phyloP scores from a whole-genome alignment of 345 rosid genomes.

The Syzygium aqueum region DNA sequence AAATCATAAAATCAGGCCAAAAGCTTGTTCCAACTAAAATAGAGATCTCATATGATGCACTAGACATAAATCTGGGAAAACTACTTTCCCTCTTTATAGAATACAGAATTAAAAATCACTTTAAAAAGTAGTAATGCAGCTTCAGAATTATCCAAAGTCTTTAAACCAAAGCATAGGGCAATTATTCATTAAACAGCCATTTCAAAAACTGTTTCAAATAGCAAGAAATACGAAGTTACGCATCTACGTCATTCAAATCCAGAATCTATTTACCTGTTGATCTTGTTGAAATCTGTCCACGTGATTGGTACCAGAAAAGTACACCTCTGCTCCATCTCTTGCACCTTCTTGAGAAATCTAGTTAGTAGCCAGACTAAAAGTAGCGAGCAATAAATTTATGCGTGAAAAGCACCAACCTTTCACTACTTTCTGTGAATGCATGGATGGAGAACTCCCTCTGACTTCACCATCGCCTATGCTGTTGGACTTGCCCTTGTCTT shows the following conservation, averaged over 20 bases:
- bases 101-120: background rate
- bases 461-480: background rate
- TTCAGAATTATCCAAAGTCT: background rate
- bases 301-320: conserved; percentile 16
- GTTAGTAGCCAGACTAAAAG: background rate
- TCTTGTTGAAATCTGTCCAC: conserved; percentile 4
- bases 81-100: background rate
- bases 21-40: background rate
- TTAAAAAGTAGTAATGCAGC: background rate
- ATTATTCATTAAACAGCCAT: background rate
- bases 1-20: background rate
- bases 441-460: background rate
- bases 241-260: background rate
- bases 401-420: conserved; percentile 14
- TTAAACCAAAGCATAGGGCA: background rate
- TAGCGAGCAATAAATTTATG: background rate
- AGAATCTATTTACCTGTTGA: conserved; percentile 26
- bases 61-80: background rate
- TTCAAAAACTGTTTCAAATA: background rate
- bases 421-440: conserved; percentile 1
- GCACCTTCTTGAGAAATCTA: conserved; percentile 8
- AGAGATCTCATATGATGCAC: background rate
- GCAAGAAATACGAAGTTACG: background rate
- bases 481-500: conserved; percentile 33
- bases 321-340: conserved; percentile 4